These are phyloP conservation scores for Aspergillus aculeatinus DNA, from an alignment of 2,329 filamentous ascomycete species.

Conservation along the genomic window DNA sequence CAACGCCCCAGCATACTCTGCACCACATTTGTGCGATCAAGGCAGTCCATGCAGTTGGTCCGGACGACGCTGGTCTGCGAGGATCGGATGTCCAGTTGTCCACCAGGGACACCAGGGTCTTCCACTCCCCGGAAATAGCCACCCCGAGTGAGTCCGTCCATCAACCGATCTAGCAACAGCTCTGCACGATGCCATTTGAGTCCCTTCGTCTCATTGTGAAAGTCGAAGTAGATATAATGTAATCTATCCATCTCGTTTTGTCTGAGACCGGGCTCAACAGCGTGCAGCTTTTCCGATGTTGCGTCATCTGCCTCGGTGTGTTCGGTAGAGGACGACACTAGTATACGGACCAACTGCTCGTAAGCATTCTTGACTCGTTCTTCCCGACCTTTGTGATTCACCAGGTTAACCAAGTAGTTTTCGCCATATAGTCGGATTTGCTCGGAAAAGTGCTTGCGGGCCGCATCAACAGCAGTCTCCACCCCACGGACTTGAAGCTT, in stretches of 20 bases:
- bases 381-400: slow-evolving; percentile 94
- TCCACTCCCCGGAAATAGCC: slow-evolving; percentile 93
- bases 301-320: slow-evolving; percentile 62
- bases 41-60: slow-evolving; percentile 99
- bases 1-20: slow-evolving; percentile 94
- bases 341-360: slow-evolving; percentile 78
- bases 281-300: slow-evolving; percentile 77
- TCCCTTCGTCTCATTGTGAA: slow-evolving; percentile 95
- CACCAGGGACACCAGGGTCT: slow-evolving; percentile 68
- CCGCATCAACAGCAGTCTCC: slow-evolving; percentile 75
- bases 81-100: slow-evolving; percentile 74
- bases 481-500: slow-evolving; percentile 84
- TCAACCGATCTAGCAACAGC: slow-evolving; percentile 78
- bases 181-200: slow-evolving; percentile 90
- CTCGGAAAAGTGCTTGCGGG: slow-evolving; percentile 85
- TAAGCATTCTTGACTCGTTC: slow-evolving; percentile 87
- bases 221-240: slow-evolving; percentile 98
- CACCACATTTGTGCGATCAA: slow-evolving; percentile 96
- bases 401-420: slow-evolving; percentile 94
- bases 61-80: slow-evolving; percentile 87
- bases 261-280: slow-evolving; percentile 64
- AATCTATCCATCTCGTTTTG: slow-evolving; percentile 73
- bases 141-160: slow-evolving; percentile 71
- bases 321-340: slow-evolving; percentile 70
- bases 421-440: slow-evolving; percentile 93